These are phyloP conservation scores for Boletus holoroseus DNA, from an alignment of 1,284 basidiomycete genomes.

Conservation along the genomic window DNA sequence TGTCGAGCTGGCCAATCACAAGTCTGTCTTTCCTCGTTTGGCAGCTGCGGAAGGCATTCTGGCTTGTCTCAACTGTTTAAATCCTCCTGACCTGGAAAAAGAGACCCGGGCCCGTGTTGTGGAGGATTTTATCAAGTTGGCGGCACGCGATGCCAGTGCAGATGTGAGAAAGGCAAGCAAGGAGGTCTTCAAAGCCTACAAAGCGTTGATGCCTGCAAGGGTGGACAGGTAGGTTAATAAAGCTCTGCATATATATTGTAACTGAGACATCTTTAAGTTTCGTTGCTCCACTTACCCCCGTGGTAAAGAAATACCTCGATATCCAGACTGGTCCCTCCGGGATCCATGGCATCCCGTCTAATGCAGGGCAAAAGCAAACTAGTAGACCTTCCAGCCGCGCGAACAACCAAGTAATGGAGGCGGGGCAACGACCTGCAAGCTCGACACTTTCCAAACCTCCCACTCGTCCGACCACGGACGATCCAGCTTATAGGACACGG, in stretches of 20 bases:
- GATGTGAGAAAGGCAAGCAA: conserved; percentile 67
- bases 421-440: conserved; percentile 8
- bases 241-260: neutral
- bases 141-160: conserved; percentile 70
- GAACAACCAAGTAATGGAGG: conserved; percentile 17
- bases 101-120: conserved; percentile 59
- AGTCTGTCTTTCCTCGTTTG: conserved; percentile 60
- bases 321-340: conserved; percentile 38
- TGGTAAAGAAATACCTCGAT: conserved; percentile 72
- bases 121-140: conserved; percentile 62
- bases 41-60: conserved; percentile 60
- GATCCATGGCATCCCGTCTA: neutral
- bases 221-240: conserved; percentile 53
- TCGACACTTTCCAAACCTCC: conserved; percentile 13
- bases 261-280: conserved; percentile 46
- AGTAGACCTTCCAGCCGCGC: conserved; percentile 27
- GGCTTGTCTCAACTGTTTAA: conserved; percentile 64
- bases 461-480: conserved; percentile 5
- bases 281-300: conserved; percentile 66
- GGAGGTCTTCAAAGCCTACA: conserved; percentile 73
- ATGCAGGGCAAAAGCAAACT: conserved; percentile 14
- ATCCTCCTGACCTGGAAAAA: conserved; percentile 69
- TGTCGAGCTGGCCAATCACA: conserved; percentile 56
- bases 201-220: conserved; percentile 58
- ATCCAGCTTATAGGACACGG: neutral